A percentile compares a stretch with the other conserved stretches of the same genome.
phyloP scores from a whole-genome alignment of 2,329 filamentous ascomycete species.

The Cladosporium sp. region DNA sequence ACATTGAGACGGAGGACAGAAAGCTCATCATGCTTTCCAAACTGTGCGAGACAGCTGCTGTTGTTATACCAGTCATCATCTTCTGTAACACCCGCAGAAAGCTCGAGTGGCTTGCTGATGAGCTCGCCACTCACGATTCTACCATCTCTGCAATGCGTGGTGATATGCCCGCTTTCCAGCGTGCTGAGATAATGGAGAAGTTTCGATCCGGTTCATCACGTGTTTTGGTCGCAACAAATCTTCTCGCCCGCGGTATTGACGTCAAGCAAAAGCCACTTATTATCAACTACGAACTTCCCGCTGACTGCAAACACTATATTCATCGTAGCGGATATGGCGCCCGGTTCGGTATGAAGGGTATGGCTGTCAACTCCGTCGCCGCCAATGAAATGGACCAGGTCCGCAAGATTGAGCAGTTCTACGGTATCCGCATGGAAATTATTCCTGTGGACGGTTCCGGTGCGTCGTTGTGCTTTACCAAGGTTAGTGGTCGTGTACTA shows the following conservation, averaged over 20 bases:
- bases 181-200: constrained; percentile 98
- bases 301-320: constrained; percentile 99
- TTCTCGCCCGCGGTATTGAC: constrained; percentile 97
- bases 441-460: too few relatives aligned
- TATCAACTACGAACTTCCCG: constrained; percentile 97
- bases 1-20: constrained; percentile 99
- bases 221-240: constrained; percentile 93
- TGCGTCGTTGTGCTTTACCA: too few relatives aligned
- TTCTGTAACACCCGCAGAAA: constrained; percentile 99
- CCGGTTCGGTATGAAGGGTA: neutral
- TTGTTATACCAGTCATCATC: constrained; percentile 98
- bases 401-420: neutral
- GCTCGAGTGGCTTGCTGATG: constrained; percentile 98
- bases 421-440: neutral
- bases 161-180: constrained; percentile 96
- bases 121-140: constrained; percentile 97
- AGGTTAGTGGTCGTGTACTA: too few relatives aligned
- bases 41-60: constrained; percentile 95
- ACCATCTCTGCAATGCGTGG: constrained; percentile 98
- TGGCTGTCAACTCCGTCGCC: neutral
- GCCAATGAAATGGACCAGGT: neutral
- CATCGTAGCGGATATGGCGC: constrained; percentile 59
- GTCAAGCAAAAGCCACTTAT: constrained; percentile 97
- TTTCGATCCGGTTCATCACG: constrained; percentile 95
- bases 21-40: constrained; percentile 98